These are phyloP conservation scores for Aspergillus carlsbadensis DNA, from an alignment of 495 filamentous ascomycete species.

Conservation along the genomic window DNA sequence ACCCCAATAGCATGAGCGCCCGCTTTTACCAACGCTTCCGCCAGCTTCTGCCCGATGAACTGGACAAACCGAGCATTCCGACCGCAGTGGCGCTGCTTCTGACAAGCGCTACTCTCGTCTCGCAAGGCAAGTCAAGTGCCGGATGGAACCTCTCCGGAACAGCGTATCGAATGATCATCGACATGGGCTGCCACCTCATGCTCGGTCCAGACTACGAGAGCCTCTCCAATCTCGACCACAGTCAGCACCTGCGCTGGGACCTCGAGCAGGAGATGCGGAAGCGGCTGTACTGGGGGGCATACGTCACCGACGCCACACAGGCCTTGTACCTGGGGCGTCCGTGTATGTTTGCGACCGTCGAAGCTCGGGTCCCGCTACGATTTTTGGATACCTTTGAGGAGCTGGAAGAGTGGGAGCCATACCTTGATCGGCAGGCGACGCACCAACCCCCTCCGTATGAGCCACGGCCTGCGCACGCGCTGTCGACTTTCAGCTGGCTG, in stretches of 20 bases:
- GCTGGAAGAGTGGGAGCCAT: constrained; percentile 33
- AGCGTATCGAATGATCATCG: constrained; percentile 36
- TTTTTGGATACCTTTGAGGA: constrained; percentile 37
- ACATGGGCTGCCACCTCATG: constrained; percentile 31
- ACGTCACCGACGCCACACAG: constrained; percentile 28
- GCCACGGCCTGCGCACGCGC: no score
- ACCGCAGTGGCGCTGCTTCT: not conserved
- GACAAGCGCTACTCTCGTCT: constrained; percentile 11
- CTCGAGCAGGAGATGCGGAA: constrained; percentile 18
- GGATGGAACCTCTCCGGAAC: constrained; percentile 22
- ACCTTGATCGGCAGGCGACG: no score
- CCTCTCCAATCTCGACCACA: not conserved
- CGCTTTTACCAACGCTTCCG: not conserved
- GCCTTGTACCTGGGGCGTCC: constrained; percentile 29
- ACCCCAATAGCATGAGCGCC: not conserved
- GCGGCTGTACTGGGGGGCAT: constrained; percentile 32
- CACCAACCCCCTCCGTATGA: no score
- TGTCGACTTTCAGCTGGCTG: no score
- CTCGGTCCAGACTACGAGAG: not conserved
- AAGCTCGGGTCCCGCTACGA: constrained; percentile 12
- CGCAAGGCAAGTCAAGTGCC: constrained; percentile 18
- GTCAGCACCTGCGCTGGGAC: not conserved
- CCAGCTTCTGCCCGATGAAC: not conserved
- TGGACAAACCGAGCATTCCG: not conserved
- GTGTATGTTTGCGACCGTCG: constrained; percentile 7